Evolutionary conservation across 2,329 filamentous ascomycete genomes (phyloP).

Genomic region (Penicillium sp.): DNA sequence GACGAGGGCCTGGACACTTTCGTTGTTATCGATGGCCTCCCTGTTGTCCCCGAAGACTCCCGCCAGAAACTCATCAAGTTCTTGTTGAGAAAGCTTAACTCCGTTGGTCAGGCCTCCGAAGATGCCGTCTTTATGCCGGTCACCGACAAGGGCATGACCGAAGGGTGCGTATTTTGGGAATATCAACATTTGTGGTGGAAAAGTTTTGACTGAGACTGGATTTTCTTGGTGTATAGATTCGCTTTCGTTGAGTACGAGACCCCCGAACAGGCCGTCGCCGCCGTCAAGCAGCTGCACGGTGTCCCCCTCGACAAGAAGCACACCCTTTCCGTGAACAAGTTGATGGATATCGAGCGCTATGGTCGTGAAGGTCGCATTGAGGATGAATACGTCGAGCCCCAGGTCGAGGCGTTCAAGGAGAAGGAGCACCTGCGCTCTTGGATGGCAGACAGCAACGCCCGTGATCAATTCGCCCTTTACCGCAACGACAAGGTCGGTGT

Average conservation of each 20-base stretch:
- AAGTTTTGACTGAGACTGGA: conserved; percentile 15
- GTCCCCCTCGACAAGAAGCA: conserved; percentile 95
- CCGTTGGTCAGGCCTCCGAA: conserved; percentile 80
- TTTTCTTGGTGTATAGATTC: conserved; percentile 59
- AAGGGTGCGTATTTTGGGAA: conserved; percentile 63
- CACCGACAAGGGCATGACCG: conserved; percentile 79
- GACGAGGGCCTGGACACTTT: conserved; percentile 97
- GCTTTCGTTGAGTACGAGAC: conserved; percentile 97
- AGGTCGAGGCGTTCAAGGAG: conserved; percentile 81
- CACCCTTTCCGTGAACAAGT: conserved; percentile 92
- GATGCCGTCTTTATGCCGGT: conserved; percentile 93
- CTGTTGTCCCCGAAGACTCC: conserved; percentile 83
- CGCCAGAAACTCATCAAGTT: conserved; percentile 96
- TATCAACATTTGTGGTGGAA: not conserved
- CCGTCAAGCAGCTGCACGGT: conserved; percentile 83
- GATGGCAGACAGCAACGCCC: conserved; percentile 82
- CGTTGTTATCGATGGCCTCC: conserved; percentile 92
- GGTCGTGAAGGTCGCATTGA: conserved; percentile 91
- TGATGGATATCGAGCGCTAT: conserved; percentile 96
- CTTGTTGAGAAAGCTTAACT: conserved; percentile 86
- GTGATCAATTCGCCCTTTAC: conserved; percentile 96
- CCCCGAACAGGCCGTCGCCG: conserved; percentile 82
- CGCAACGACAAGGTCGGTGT: conserved; percentile 88
- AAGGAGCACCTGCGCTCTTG: conserved; percentile 95
- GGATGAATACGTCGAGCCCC: conserved; percentile 81